Conservation (phyloP, 2,329 filamentous ascomycete genomes). For the Cordyceps cicadae region DNA sequence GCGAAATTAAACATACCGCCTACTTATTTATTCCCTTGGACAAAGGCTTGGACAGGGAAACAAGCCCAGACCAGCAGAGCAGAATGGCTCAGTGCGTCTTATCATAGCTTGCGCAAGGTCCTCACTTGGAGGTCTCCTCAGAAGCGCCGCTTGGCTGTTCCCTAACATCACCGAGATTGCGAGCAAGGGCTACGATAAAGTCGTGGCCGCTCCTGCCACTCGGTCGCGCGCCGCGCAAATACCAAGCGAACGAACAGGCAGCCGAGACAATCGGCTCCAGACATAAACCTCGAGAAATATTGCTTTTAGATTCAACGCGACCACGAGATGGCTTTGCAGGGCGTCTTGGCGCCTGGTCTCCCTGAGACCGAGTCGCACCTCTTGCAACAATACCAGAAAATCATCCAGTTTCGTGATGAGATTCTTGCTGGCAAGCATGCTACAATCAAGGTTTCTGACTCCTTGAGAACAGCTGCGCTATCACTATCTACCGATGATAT, state of each 20-base stretch:
- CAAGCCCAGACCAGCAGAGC: constrained; percentile 1
- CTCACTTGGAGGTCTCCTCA: background rate
- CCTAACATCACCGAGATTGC: background rate
- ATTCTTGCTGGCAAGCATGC: constrained; percentile 71
- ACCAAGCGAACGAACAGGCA: background rate
- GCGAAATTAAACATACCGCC: background rate
- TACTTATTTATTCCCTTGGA: background rate
- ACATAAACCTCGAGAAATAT: background rate
- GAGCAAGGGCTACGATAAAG: background rate
- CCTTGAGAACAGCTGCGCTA: constrained; percentile 3
- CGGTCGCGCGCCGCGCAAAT: background rate
- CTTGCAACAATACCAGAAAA: constrained; percentile 65
- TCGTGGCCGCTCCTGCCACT: background rate
- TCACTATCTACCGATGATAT: background rate
- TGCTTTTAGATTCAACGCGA: background rate
- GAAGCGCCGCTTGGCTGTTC: background rate
- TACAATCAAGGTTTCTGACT: constrained; percentile 45
- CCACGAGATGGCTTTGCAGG: constrained; percentile 17
- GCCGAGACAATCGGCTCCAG: background rate
- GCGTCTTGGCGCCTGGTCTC: constrained; percentile 20
- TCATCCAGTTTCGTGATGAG: constrained; percentile 71
- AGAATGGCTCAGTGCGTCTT: background rate
- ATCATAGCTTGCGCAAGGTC: background rate
- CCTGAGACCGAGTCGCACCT: constrained; percentile 46
- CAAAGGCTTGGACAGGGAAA: background rate